Percentiles rank a stretch among this genome's conserved stretches.
phyloP scores from a whole-genome alignment of 805 yeast genomes.

The Deakozyma indianensis region DNA sequence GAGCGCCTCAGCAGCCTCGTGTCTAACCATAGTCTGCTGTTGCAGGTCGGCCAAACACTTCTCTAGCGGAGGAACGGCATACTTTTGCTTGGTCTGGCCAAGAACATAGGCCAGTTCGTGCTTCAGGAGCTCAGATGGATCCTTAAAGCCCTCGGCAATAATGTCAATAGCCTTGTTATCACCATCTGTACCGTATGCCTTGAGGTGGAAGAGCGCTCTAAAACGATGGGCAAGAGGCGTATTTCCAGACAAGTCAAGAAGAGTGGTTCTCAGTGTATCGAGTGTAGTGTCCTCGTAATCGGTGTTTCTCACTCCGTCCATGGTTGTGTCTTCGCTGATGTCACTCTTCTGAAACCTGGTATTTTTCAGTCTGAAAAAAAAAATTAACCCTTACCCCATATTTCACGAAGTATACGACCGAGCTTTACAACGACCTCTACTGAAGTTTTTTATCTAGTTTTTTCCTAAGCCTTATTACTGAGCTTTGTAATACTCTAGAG shows the following conservation, averaged over 20 bases:
- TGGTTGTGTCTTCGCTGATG: too few species aligned
- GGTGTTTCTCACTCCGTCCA: background rate
- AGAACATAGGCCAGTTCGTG: conserved; percentile 96
- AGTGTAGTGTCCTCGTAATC: conserved; percentile 4
- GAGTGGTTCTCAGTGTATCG: conserved; percentile 11
- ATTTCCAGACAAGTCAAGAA: conserved; percentile 33
- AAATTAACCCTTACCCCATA: background rate
- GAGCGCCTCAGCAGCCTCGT: conserved; percentile 97
- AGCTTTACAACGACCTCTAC: too few species aligned
- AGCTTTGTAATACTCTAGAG: too few species aligned
- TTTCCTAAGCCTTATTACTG: too few species aligned
- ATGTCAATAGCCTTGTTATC: conserved; percentile 54
- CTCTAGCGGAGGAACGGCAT: conserved; percentile 64
- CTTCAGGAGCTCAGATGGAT: conserved; percentile 77
- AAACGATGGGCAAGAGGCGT: conserved; percentile 74
- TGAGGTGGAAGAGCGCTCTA: conserved; percentile 85
- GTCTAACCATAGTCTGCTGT: conserved; percentile 90
- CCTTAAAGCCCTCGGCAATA: conserved; percentile 72
- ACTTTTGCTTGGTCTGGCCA: conserved; percentile 82
- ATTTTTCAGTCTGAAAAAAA: background rate
- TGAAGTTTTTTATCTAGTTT: too few species aligned
- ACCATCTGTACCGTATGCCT: conserved; percentile 71
- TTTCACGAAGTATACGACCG: background rate
- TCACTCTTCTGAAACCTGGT: background rate
- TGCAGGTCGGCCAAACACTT: conserved; percentile 46